Base-by-base conservation (phyloP, 768 basidiomycete species). In the Neoboletus subvelutipes region DNA sequence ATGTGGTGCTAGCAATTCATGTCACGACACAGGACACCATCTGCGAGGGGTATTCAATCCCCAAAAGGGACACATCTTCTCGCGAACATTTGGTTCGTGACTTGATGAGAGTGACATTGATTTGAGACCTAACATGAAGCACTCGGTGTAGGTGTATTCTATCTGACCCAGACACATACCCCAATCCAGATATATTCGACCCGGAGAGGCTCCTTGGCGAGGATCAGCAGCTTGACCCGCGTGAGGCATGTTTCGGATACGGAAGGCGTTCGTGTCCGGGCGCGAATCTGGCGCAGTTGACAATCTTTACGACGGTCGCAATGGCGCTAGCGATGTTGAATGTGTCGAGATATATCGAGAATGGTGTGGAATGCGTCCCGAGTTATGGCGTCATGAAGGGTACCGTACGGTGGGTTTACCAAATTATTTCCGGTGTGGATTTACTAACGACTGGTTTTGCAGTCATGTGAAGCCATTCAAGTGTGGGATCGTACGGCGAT, bases 21-120 rank as follows among this genome's bases (percentile, higher is more conserved):
- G 37, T 40, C 28, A 33, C 4, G 3, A 26, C 54, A 6, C 20
- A 55, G 4, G 54, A 52, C 2, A 22, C 9, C 2, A 39, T 52
- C 49, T 58, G 61, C 17, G 31, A 64, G 1, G 67, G 62, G 2
- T 59, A 67, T 36, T n/a, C 60, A 0, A 70, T 69, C 1, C 59
- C 69, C 0, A 64, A 71, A n/a, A 34, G 69, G 67, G 43, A 31
- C 55, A 1, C 13, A 40, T 3, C 24, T 57, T 1, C 2, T 64
- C 2, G 5, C 8, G 2, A 66, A 59, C 6, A n/a, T 47, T 2
- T 64, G 62, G 67, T 67, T 3, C 1, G 57, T 61, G 43, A 2
- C 13, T 2, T 15, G 3, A 1, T 7, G 26, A n/a, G 15, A 12
- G 39, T 12, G 9, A 8, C 2, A 4, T n/a, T 5, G 3, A 22